These are phyloP conservation scores for Solanum arcanum DNA, from an alignment of 257 asterid species.

Conservation along the genomic window DNA sequence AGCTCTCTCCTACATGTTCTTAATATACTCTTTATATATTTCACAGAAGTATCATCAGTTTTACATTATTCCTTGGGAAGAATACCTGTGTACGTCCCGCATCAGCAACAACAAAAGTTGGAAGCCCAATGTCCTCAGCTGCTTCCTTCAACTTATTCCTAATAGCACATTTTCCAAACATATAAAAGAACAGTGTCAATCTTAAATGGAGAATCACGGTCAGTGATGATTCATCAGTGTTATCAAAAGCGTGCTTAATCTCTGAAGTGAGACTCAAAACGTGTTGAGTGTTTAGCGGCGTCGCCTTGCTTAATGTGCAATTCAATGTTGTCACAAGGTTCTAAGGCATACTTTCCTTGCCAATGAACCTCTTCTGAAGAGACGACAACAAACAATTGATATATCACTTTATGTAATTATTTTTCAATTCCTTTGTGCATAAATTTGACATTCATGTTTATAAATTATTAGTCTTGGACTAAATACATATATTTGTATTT, in stretches of 20 bases:
- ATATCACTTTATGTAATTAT: too few relatives aligned
- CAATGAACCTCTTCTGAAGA: not conserved
- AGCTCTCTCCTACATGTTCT: not conserved
- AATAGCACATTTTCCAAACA: not conserved
- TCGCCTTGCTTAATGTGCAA: not conserved
- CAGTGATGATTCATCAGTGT: not conserved
- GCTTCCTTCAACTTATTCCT: conserved; percentile 92
- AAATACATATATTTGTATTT: too few relatives aligned
- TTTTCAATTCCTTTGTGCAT: too few relatives aligned
- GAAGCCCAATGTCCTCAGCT: conserved; percentile 80
- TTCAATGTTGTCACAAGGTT: not conserved
- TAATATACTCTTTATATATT: not conserved
- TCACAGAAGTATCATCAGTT: not conserved
- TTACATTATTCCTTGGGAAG: not conserved
- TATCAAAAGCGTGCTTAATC: not conserved
- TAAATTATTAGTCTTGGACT: too few relatives aligned
- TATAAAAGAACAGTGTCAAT: not conserved
- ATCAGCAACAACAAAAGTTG: conserved; percentile 91
- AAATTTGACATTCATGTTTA: too few relatives aligned
- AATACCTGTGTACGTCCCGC: conserved; percentile 96
- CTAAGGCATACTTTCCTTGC: not conserved
- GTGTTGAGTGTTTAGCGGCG: not conserved
- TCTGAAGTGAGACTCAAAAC: not conserved
- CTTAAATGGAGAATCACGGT: not conserved
- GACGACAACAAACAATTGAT: too few relatives aligned